Conservation (phyloP, 495 filamentous ascomycete genomes). For the Lasiosphaeriaceae sp. region DNA sequence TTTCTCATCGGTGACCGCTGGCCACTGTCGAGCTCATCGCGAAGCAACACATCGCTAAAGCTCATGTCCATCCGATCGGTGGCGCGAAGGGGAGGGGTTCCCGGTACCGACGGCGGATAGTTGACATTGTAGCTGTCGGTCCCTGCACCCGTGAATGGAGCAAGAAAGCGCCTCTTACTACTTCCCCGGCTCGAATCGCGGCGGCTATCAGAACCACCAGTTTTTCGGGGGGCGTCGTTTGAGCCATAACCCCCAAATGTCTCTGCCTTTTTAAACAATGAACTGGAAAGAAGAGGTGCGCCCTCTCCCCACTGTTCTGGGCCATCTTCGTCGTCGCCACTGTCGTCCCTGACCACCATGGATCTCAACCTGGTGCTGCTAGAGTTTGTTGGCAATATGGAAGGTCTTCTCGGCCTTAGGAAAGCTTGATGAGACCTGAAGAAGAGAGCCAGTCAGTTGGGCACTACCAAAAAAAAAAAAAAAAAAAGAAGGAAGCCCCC, state of each 20-base stretch:
- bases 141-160: conserved; percentile 29
- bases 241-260: conserved; percentile 36
- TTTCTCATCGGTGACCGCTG: conserved; percentile 27
- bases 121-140: conserved; percentile 73
- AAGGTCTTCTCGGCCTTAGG: conserved; percentile 64
- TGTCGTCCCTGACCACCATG: conserved; percentile 25
- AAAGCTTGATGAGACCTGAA: conserved; percentile 64
- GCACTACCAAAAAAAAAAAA: neutral
- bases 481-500: neutral
- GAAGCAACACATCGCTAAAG: conserved; percentile 77
- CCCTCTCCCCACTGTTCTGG: conserved; percentile 45
- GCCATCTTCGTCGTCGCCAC: conserved; percentile 33
- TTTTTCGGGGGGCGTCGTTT: conserved; percentile 25
- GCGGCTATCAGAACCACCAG: conserved; percentile 26
- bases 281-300: conserved; percentile 52
- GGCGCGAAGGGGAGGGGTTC: conserved; percentile 60
- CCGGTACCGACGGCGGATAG: conserved; percentile 91
- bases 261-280: conserved; percentile 28
- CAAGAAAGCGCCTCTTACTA: conserved; percentile 29
- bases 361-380: conserved; percentile 30
- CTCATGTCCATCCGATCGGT: conserved; percentile 51
- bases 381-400: conserved; percentile 35
- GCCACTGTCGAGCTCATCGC: conserved; percentile 47
- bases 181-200: conserved; percentile 39
- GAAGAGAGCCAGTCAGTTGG: neutral